Evolutionary conservation across 2,329 filamentous ascomycete species (phyloP), one percentile per base, ranked within the genome.

Genomic region (Trichoderma polysporum): DNA sequence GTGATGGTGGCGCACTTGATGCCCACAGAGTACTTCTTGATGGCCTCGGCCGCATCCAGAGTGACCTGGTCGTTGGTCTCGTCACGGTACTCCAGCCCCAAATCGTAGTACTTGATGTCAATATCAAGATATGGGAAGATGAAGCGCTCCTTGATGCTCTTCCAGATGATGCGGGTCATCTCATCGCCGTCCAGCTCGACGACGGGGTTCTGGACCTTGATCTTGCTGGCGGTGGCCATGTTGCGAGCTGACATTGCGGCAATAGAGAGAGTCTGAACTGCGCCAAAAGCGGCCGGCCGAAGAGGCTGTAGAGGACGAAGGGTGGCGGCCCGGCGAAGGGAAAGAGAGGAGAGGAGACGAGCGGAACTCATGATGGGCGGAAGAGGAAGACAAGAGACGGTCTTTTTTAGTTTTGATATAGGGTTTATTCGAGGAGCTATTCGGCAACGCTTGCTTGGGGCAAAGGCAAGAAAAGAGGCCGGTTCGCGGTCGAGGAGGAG

Each of bases 1-100:
- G 95, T 99, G 83, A 99, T 99, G 79, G 95, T 99, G 72, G 95
- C 95, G 81, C 95, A 99, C 87, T 99, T 99, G 84, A 99, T 93
- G 81, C 94, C 95, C 65, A 99, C 95, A 68, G 91, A 93, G 86
- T 98, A 97, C 86, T 97, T 97, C 88, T 97, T 94, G 84, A 98
- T 98, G 50, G 95, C 95, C 84, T 97, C 93, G 66, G 95, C 95
- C 65, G 94, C 92, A 77, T 98, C 95, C 74, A 94, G 80, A 70
- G 95, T 99, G 81, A 99, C 94, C 84, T 97, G 87, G 81, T 98
- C 95, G 79, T 96, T 89, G 79, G 95, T 98, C 87, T 97, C 82
- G 80, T 99, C 94, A 78, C 95, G 92, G 87, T 97, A 97, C 79
- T 92, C 89, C 71, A 98, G 88, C 69, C 95, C 95, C 74, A 97